Evolutionary conservation across 805 yeast species (phyloP).

Genomic region (Sugiyamaella lignohabitans): DNA sequence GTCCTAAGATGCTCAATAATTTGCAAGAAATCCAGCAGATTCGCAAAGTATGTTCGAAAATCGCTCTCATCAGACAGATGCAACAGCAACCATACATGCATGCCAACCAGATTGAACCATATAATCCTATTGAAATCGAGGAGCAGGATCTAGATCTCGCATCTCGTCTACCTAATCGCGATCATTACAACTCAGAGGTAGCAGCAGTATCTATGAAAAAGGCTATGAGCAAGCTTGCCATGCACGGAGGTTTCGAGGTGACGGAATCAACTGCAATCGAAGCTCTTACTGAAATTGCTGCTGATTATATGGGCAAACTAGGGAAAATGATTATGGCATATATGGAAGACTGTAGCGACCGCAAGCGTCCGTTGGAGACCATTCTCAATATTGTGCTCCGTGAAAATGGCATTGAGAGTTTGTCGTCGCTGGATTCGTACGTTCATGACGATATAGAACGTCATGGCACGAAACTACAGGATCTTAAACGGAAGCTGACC

Average conservation of each 20-base stretch:
- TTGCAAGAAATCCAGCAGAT: constrained; percentile 80
- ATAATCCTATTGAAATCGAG: constrained; percentile 48
- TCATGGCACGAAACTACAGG: constrained; percentile 63
- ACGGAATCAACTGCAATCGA: constrained; percentile 73
- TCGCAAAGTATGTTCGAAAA: constrained; percentile 79
- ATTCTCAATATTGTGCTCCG: constrained; percentile 54
- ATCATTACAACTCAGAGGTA: constrained; percentile 49
- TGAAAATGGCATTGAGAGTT: constrained; percentile 75
- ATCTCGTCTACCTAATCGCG: constrained; percentile 68
- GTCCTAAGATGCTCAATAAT: constrained; percentile 54
- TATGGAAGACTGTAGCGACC: constrained; percentile 33
- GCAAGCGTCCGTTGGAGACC: background rate
- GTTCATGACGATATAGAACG: constrained; percentile 65
- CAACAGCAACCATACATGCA: constrained; percentile 76
- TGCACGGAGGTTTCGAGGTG: constrained; percentile 89
- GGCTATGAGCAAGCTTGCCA: constrained; percentile 68
- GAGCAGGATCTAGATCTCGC: constrained; percentile 77
- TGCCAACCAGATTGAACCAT: constrained; percentile 65
- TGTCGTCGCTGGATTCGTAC: constrained; percentile 68
- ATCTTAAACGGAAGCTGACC: constrained; percentile 60
- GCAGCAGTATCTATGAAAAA: constrained; percentile 62
- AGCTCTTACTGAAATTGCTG: constrained; percentile 76
- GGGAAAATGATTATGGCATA: constrained; percentile 62
- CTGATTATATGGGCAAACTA: constrained; percentile 67
- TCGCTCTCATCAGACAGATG: constrained; percentile 81